These are phyloP conservation scores for Rosa multiflora DNA, from an alignment of 306 rosid species.

Conservation along the genomic window DNA sequence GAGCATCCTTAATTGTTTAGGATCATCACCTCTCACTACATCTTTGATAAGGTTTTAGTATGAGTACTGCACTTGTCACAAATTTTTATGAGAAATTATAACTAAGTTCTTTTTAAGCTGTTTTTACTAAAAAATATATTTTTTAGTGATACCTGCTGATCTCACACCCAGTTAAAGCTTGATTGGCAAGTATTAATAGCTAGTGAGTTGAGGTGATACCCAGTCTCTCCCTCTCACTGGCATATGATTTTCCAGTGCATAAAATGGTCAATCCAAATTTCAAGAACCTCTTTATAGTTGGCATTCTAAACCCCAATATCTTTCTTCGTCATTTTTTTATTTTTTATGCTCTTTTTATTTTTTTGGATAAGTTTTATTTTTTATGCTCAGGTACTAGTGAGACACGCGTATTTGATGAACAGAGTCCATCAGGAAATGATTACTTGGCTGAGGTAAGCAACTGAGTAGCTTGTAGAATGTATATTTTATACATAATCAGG, in stretches of 20 bases:
- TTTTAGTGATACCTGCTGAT: neutral
- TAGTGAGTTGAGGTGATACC: neutral
- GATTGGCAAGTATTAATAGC: neutral
- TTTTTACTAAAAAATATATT: neutral
- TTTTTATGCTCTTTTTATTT: too few species aligned
- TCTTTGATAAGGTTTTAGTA: neutral
- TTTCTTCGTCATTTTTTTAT: constrained; percentile 7
- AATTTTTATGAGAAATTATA: neutral
- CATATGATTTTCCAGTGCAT: neutral
- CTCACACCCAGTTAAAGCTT: neutral
- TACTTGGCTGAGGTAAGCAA: constrained; percentile 86
- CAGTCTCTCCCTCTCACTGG: neutral
- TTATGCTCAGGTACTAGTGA: constrained; percentile 69
- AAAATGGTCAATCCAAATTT: constrained; percentile 1
- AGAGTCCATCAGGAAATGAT: constrained; percentile 88
- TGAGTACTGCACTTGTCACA: neutral
- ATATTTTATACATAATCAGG: neutral
- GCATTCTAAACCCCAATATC: neutral
- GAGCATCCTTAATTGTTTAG: neutral
- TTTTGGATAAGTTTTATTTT: neutral
- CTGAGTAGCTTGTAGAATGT: neutral
- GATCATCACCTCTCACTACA: neutral
- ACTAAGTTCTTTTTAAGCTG: neutral
- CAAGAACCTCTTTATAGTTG: neutral
- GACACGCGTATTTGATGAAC: constrained; percentile 71